Evolutionary conservation across 2,329 filamentous ascomycete genomes (phyloP).

Genomic region (Didymella glomerata): DNA sequence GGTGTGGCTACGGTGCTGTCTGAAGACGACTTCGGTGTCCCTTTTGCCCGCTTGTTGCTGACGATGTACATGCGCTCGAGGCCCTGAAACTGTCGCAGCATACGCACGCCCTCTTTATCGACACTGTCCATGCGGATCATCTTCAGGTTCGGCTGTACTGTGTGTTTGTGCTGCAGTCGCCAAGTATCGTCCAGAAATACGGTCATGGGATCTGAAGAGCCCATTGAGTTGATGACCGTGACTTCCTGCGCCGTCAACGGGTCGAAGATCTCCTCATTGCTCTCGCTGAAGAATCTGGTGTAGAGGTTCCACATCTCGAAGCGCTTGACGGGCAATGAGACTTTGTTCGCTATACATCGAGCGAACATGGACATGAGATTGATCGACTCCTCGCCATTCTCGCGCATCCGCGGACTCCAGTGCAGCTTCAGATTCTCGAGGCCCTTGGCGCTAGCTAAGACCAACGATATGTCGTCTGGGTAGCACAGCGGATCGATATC

Average conservation of each 20-base stretch:
- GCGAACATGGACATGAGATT: constrained; percentile 65
- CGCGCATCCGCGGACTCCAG: constrained; percentile 69
- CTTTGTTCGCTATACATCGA: constrained; percentile 59
- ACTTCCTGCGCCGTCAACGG: constrained; percentile 55
- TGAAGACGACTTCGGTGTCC: constrained; percentile 27
- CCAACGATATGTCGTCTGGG: constrained; percentile 67
- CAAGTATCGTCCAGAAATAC: constrained; percentile 67
- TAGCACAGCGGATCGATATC: constrained; percentile 71
- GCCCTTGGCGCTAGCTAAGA: constrained; percentile 63
- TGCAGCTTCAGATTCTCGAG: constrained; percentile 65
- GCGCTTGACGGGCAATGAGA: constrained; percentile 59
- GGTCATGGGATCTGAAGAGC: constrained; percentile 55
- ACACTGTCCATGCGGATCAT: constrained; percentile 60
- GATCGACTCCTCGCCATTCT: constrained; percentile 65
- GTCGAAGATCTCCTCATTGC: constrained; percentile 58
- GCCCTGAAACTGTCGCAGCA: constrained; percentile 54
- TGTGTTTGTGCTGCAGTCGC: constrained; percentile 46
- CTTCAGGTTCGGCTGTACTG: constrained; percentile 53
- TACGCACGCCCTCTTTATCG: constrained; percentile 55
- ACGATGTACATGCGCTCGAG: constrained; percentile 64
- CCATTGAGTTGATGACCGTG: constrained; percentile 63
- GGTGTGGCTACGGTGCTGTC: constrained; percentile 42
- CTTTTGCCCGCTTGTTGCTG: constrained; percentile 44
- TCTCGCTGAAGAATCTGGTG: constrained; percentile 58
- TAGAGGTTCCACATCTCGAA: constrained; percentile 67